Base-by-base conservation (phyloP, 2,329 filamentous ascomycete species). In the Coniochaeta prunicola region DNA sequence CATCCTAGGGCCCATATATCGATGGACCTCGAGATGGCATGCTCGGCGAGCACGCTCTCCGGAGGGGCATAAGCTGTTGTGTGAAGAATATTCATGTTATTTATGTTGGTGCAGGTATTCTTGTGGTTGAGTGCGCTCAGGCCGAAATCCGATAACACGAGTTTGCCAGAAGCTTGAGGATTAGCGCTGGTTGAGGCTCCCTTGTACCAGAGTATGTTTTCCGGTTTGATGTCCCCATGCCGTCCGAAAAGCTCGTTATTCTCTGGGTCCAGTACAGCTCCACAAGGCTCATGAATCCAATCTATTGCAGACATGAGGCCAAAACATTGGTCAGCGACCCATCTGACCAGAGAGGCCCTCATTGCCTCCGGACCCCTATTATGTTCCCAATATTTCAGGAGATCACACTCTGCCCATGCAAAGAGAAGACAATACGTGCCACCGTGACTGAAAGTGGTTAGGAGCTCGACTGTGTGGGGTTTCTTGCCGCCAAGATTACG, bases 51-150 rank as follows among this genome's bases (percentile, higher is more conserved):
- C 6, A 8, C 36, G 17, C 6, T 8, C 36, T 38, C 57, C 7
- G 57, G 57, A 3, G 57, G 57, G 3, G 48, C 48, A 31, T 58
- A 58, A 2, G 57, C 26, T 6, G 57, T 36, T 19, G 57, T 58
- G 57, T 40, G 24, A n/a, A 53, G 42, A 17, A 57, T 28, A 6
- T 57, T n/a, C 2, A 15, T 17, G 53, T 59, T 59, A 2, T 31
- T 3, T 38, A 57, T 30, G 26, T 53, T 40, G 19, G 58, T 34
- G 13, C 38, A 17, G 9, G 58, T 50, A 30, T 57, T 28, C 31
- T 59, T 59, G 30, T 59, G 53, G 54, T 59, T 59, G 54, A 57
- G 36, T 7, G 54, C 26, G 24, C 54, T 59, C 10, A 59, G 54
- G 4, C 54, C 58, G 24, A 59, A 59, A n/a, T 59, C 58, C 9